Evolutionary conservation across 1,139 yeast species (phyloP), one percentile per base, ranked within the genome.

Genomic region (Torulaspora pretoriensis): DNA sequence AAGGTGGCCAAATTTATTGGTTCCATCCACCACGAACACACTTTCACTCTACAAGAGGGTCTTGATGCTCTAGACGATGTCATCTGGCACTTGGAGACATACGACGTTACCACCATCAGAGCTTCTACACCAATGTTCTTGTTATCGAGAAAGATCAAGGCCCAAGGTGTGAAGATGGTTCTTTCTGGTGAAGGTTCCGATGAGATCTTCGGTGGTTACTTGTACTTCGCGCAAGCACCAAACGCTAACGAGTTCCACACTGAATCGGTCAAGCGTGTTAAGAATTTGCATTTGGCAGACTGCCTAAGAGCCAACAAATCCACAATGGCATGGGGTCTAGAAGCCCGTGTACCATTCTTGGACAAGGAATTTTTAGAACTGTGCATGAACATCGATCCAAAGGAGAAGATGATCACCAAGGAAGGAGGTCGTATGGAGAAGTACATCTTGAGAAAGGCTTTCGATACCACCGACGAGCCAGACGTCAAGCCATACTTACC

Each of bases 301-400:
- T 90, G 97, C 74, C 75, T 92, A 67, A 84, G 99, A 70, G 99
- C 99, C 57, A 92, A 92, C 87, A 92, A 92, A 74, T 90, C 97
- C 28, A 92, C 99, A 52, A 87, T 92, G 97, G 98, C 99, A 33
- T 92, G 99, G 99, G 99, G 99, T 68, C 79, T 92, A 57, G 99
- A 92, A 74, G 98, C 98, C 50, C 86, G 99, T 73, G 98, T 92
- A 59, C 99, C 99, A 56, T 92, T 92, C 83, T 79, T 92, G 72
- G 99, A 92, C 71, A 87, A 82, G 73, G 78, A 83, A 65, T 92
- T 92, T 78, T 75, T 92, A 69, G 89, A 90, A 61, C 82, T 87
- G 40, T 81, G 95, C 69, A 85, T 92, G 97, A 83, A 85, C 83
- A 85, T 92, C 64, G 83, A 84, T 70, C 97, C 99, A 54, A 77